A percentile compares a stretch with the other conserved stretches of the same genome.
These are phyloP conservation scores for Acacia crassicarpa DNA, from an alignment of 306 rosid species.

Conservation along the genomic window DNA sequence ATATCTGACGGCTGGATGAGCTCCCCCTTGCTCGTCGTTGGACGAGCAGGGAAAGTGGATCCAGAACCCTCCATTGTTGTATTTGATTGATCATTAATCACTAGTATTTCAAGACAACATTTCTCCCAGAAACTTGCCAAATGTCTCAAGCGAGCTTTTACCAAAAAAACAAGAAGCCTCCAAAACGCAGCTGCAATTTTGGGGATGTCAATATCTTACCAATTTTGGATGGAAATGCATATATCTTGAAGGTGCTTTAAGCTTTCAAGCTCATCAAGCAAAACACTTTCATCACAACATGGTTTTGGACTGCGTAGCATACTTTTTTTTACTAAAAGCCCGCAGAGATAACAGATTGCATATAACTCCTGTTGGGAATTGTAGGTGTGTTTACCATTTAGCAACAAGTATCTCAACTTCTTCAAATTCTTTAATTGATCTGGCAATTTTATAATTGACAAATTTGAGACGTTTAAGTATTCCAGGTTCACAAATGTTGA, in stretches of 20 bases:
- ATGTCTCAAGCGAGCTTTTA: background rate
- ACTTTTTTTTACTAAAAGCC: background rate
- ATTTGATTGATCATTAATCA: background rate
- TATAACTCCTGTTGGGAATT: background rate
- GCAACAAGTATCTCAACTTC: background rate
- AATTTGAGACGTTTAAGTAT: background rate
- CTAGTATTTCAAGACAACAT: background rate
- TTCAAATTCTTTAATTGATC: background rate
- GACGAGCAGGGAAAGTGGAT: too few species aligned
- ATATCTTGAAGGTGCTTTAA: background rate
- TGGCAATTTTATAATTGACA: background rate
- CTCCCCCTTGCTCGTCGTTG: too few species aligned
- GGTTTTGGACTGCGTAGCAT: background rate
- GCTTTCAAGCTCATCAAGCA: background rate
- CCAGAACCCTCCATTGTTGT: background rate
- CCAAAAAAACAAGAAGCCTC: background rate
- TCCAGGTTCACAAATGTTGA: background rate
- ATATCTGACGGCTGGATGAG: too few species aligned
- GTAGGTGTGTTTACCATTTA: background rate
- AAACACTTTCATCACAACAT: background rate
- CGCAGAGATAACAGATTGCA: background rate
- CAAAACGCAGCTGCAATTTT: background rate
- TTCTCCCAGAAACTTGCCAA: background rate
- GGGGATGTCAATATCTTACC: background rate
- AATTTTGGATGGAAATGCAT: background rate